phyloP scores from a whole-genome alignment of 2,329 filamentous ascomycete genomes.

The Aspergillus transmontanensis region DNA sequence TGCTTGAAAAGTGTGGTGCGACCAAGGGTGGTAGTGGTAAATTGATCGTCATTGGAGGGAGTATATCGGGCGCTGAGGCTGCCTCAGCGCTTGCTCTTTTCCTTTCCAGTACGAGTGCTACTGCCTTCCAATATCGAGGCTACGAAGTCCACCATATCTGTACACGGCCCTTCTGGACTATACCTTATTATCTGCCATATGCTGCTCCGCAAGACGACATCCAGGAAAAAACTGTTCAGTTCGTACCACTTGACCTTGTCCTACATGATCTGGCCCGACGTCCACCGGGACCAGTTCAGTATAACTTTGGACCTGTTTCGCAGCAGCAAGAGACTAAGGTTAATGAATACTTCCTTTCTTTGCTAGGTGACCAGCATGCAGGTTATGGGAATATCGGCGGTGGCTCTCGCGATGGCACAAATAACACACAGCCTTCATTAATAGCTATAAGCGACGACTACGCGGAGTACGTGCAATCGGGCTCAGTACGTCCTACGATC shows the following conservation, averaged over 20 bases:
- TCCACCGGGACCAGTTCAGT: conserved; percentile 58
- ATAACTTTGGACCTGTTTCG: conserved; percentile 66
- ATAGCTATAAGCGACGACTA: conserved; percentile 74
- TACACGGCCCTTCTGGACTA: conserved; percentile 71
- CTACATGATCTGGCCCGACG: conserved; percentile 71
- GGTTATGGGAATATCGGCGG: conserved; percentile 34
- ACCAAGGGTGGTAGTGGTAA: conserved; percentile 51
- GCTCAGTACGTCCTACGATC: conserved; percentile 55
- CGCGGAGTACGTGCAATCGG: conserved; percentile 70
- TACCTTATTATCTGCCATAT: conserved; percentile 58
- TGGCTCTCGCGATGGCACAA: conserved; percentile 41
- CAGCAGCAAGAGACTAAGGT: conserved; percentile 57
- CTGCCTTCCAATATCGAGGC: conserved; percentile 50
- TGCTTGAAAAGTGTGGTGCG: conserved; percentile 10
- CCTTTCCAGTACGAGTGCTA: conserved; percentile 60
- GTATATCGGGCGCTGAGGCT: conserved; percentile 81
- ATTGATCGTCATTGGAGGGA: conserved; percentile 74
- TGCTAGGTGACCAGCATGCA: conserved; percentile 51
- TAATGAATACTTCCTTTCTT: conserved; percentile 51
- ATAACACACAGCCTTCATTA: conserved; percentile 59
- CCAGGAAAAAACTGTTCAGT: conserved; percentile 46
- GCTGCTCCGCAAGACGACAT: conserved; percentile 12
- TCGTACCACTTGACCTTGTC: conserved; percentile 72
- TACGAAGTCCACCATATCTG: conserved; percentile 66
- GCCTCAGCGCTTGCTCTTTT: conserved; percentile 72